Evolutionary conservation across 1,284 basidiomycete species (phyloP), one percentile per base, ranked within the genome.

Genomic region (Apiotrichum veenhuisii): DNA sequence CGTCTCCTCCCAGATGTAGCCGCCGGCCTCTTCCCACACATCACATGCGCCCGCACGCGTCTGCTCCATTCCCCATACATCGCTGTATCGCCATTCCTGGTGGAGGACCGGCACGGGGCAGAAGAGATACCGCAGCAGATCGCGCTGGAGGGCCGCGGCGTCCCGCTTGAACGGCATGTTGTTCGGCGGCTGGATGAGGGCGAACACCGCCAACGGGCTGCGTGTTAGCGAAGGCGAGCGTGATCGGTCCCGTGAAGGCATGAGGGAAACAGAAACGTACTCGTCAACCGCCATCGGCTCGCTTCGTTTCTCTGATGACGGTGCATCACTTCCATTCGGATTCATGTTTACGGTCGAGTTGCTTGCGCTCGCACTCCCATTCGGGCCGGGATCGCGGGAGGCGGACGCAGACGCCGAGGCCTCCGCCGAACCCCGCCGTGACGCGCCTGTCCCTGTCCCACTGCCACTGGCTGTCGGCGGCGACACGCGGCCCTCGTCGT

Each of bases 81-180:
- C 77, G 43, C 63, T 70, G 56, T 74, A 77, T 18, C 69, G 70
- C 37, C 64, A 69, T 25, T 69, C 63, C 27, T 64, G 48, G 37
- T 69, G 65, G 0, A 54, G 58, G 4, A 77, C 68, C 8, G 70
- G 64, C 10, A 62, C 55, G 0, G 77, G 72, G 0, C 69, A 66
- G 55, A 77, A 73, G 25, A 78, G 64, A 55, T 73, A 78, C 12
- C 66, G 61, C 17, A 77, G 52, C 5, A 77, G 62, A 25, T 68
- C 62, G 14, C 61, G 54, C 38, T 75, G 73, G 4, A 54, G 30
- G 2, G 46, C 50, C 0, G 41, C 47, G 2, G 43, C 36, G 18
- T 58, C 52, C 4, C 34, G 46, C 33, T 34, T 36, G 55, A 38
- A 36, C 11, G 37, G 26, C 52, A 46, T 27, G 33, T 25, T 17